Percentiles rank a stretch among this genome's conserved stretches.
Evolutionary conservation across 768 basidiomycete genomes (phyloP).

Genomic region (Pulveroboletus frians): DNA sequence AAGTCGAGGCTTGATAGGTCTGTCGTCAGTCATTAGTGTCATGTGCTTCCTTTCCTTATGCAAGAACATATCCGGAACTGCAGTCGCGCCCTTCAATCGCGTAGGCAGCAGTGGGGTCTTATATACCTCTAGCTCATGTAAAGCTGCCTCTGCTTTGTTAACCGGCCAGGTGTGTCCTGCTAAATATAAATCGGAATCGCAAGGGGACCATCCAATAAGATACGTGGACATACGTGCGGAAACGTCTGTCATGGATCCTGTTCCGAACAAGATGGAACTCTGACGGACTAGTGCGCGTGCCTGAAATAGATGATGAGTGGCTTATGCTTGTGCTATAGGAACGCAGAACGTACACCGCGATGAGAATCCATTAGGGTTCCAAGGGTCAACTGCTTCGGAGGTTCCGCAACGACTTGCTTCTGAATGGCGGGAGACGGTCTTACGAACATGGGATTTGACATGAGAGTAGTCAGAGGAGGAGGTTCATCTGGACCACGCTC

Average conservation of each 20-base stretch:
- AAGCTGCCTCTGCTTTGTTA: constrained; percentile 58
- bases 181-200: constrained; percentile 15
- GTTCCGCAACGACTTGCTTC: constrained; percentile 18
- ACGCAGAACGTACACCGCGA: constrained; percentile 43
- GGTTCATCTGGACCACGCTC: constrained; percentile 61
- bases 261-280: constrained; percentile 47
- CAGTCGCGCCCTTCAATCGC: constrained; percentile 38
- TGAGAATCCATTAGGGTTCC: constrained; percentile 56
- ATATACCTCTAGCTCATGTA: constrained; percentile 72
- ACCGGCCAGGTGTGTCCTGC: constrained; percentile 31
- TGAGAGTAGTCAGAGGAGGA: constrained; percentile 56
- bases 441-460: constrained; percentile 65
- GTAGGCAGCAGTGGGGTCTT: constrained; percentile 74
- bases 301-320: constrained; percentile 28
- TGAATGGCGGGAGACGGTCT: constrained; percentile 45
- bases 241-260: constrained; percentile 32
- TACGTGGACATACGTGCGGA: constrained; percentile 28
- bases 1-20: constrained; percentile 43
- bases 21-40: constrained; percentile 60
- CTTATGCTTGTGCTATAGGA: background rate
- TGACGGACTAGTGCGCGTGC: constrained; percentile 47
- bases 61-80: constrained; percentile 60
- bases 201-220: constrained; percentile 1
- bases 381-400: constrained; percentile 41
- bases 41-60: constrained; percentile 39